Conservation (phyloP, 2,329 filamentous ascomycete genomes). For the Neofusicoccum umdonicola region DNA sequence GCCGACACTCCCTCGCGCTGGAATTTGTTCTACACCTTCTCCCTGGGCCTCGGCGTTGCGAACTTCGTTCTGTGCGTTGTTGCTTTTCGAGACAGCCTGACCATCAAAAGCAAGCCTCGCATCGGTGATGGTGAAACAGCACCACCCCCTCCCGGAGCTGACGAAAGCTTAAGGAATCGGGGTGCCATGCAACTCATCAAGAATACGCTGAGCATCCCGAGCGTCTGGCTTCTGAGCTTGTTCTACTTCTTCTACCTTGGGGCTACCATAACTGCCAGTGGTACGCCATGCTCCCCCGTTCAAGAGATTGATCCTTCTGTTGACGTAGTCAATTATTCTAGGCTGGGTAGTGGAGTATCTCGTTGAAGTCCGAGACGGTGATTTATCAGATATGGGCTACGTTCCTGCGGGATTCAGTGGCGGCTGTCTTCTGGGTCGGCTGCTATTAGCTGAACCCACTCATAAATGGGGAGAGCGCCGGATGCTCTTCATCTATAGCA, state of each 20-base stretch:
- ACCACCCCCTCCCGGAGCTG: slow-evolving; percentile 22
- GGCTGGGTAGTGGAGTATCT: slow-evolving; percentile 68
- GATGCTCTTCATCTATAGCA: slow-evolving; percentile 57
- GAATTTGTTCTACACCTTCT: slow-evolving; percentile 58
- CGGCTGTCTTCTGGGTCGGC: slow-evolving; percentile 55
- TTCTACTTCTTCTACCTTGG: slow-evolving; percentile 67
- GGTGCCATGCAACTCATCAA: slow-evolving; percentile 33
- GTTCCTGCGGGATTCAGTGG: slow-evolving; percentile 61
- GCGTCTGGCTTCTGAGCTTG: slow-evolving; percentile 58
- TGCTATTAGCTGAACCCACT: slow-evolving; percentile 59
- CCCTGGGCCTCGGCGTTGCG: slow-evolving; percentile 51
- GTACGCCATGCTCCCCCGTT: slow-evolving; percentile 3
- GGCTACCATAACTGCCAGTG: slow-evolving; percentile 51
- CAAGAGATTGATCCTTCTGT: neutral
- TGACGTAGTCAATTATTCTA: neutral
- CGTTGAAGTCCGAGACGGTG: slow-evolving; percentile 57
- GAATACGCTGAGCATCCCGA: slow-evolving; percentile 44
- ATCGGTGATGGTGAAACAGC: no score
- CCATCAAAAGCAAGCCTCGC: neutral
- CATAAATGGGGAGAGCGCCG: slow-evolving; percentile 57
- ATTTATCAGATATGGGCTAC: slow-evolving; percentile 59
- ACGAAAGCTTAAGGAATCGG: slow-evolving; percentile 38
- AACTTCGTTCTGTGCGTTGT: slow-evolving; percentile 50
- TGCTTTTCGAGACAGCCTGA: slow-evolving; percentile 49
- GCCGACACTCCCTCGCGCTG: slow-evolving; percentile 44